These are phyloP conservation scores for Stylosanthes scabra DNA, from an alignment of 331 rosid species.

Conservation along the genomic window DNA sequence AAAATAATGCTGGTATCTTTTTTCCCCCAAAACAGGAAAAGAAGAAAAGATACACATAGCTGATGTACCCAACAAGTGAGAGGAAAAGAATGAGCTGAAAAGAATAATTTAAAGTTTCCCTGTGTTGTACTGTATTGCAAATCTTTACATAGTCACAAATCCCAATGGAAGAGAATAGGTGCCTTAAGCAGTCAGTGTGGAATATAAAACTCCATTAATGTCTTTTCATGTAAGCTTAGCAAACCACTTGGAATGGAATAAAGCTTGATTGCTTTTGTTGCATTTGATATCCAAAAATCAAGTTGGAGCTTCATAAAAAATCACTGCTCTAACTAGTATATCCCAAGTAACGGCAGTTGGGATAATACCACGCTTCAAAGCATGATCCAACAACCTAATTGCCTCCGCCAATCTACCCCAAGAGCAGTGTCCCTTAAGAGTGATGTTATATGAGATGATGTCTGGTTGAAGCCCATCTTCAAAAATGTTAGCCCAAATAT, in stretches of 20 bases:
- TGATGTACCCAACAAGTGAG: conserved; percentile 27
- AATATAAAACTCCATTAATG: not conserved
- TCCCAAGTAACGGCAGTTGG: conserved; percentile 84
- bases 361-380: conserved; percentile 69
- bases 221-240: not conserved
- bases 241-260: not conserved
- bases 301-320: conserved; percentile 40
- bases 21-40: too few relatives aligned
- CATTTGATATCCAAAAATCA: conserved; percentile 35
- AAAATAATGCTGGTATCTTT: conserved; percentile 11
- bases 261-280: not conserved
- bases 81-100: conserved; percentile 9
- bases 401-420: conserved; percentile 74
- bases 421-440: conserved; percentile 81
- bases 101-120: conserved; percentile 15
- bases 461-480: conserved; percentile 70
- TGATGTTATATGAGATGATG: conserved; percentile 81
- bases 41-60: conserved; percentile 2
- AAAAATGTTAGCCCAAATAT: conserved; percentile 64
- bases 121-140: not conserved
- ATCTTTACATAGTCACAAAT: not conserved
- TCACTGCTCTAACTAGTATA: conserved; percentile 85
- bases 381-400: conserved; percentile 59
- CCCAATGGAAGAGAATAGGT: not conserved
- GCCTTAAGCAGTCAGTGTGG: not conserved